Evolutionary conservation across 345 rosid species (phyloP).

Genomic region (Limnanthes douglasii): DNA sequence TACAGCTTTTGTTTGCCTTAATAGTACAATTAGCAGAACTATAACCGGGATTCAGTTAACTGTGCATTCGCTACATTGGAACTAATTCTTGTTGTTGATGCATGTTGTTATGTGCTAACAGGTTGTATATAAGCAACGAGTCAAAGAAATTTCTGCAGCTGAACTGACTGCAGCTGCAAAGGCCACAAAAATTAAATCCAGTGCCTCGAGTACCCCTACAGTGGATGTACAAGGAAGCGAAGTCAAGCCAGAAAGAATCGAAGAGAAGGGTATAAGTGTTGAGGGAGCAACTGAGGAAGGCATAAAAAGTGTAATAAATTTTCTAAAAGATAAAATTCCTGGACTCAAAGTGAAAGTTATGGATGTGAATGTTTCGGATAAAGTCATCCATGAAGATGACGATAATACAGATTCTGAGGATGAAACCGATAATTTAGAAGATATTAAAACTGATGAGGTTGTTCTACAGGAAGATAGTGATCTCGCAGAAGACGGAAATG

Average conservation of each 20-base stretch:
- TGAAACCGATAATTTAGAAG: constrained; percentile 41
- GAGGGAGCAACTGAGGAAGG: constrained; percentile 87
- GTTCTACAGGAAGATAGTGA: constrained; percentile 22
- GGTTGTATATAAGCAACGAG: constrained; percentile 68
- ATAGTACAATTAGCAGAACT: too few relatives aligned
- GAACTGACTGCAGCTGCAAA: constrained; percentile 24
- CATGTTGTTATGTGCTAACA: constrained; percentile 11
- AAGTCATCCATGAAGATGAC: constrained; percentile 36
- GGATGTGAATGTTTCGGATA: constrained; percentile 43
- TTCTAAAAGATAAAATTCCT: constrained; percentile 89
- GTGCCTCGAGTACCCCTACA: constrained; percentile 32
- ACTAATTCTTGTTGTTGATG: background rate
- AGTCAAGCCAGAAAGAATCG: constrained; percentile 38
- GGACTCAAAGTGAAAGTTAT: constrained; percentile 72
- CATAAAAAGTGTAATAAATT: constrained; percentile 78
- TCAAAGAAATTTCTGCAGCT: constrained; percentile 31
- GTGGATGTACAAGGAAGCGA: constrained; percentile 49
- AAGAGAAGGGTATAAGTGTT: constrained; percentile 45
- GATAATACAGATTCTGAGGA: constrained; percentile 26
- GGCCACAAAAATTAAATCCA: constrained; percentile 24
- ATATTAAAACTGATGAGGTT: constrained; percentile 36
- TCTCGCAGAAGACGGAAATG: constrained; percentile 34
- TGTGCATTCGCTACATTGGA: too few relatives aligned
- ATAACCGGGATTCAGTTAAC: too few relatives aligned
- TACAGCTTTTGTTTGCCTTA: too few relatives aligned